Evolutionary conservation across 345 rosid genomes (phyloP), one percentile per base, ranked within the genome.

Genomic region (Ceriops decandra): DNA sequence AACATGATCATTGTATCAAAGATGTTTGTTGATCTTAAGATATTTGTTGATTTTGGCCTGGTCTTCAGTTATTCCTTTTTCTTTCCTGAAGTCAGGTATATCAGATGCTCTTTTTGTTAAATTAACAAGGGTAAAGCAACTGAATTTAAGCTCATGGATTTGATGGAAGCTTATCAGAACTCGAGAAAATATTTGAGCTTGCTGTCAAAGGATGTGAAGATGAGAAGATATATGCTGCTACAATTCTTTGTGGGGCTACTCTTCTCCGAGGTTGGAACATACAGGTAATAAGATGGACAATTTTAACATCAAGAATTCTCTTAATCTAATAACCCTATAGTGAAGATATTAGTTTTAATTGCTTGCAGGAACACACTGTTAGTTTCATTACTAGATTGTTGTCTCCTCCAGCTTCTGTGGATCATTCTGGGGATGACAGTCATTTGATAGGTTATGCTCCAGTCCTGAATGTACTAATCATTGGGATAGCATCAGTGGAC

Each of bases 131-230:
- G 74, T 86, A 87, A 85, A 82, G 84, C 87, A 84, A 86, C 95
- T 93, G 91, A 73, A 84, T 75, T 87, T 86, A 80, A 80, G 85
- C 84, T 86, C 85, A 79, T 95, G 90, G 82, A 80, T 91, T 82
- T 95, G 87, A 84, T 95, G 95, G 89, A 90, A 91, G 99, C 87
- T 90, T 95, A 86, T 86, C 90, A 85, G 99, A 95, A 85, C 77
- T 95, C 5, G 92, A 95, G 89, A 95, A 88, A 79, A 77, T 90
- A 76, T 88, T 85, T 82, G 99, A 88, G 85, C 79, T 95, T 82
- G 96, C 99, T 42, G 67, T 86, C 82, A 85, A 74, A 63, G 97
- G 99, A 72, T 88, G 88, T n/a, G 89, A 87, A 69, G 97, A 95
- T 68, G 98, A 95, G 82, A 95, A 88, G 90, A 83, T 95, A 69